A percentile compares a stretch with the other conserved stretches of the same genome.
Conservation (phyloP, 345 rosid species). For the Mangifera indica region DNA sequence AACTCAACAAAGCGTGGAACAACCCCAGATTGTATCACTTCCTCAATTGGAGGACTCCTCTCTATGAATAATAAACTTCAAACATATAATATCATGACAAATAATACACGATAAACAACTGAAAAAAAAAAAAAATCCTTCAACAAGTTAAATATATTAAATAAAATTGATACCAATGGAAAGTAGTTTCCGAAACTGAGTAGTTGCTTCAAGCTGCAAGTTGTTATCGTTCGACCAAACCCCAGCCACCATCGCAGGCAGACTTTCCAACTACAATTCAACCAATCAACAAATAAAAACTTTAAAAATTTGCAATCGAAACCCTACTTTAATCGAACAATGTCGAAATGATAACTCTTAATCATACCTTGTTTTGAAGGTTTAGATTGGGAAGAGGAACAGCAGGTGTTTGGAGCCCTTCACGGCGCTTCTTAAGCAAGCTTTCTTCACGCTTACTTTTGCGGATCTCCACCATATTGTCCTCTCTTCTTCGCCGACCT, state of each 20-base stretch:
- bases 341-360: not conserved
- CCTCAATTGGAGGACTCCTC: constrained; percentile 81
- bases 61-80: constrained; percentile 33
- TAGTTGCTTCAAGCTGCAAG: constrained; percentile 76
- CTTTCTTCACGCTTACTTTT: constrained; percentile 90
- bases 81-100: not conserved
- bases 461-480: constrained; percentile 96
- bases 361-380: constrained; percentile 56
- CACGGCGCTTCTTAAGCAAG: constrained; percentile 90
- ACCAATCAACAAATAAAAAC: not conserved
- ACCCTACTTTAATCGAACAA: not conserved
- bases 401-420: constrained; percentile 61
- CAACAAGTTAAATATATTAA: not conserved
- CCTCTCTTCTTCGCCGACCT: constrained; percentile 87
- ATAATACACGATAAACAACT: not conserved
- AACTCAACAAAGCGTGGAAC: constrained; percentile 91
- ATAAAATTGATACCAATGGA: constrained; percentile 53
- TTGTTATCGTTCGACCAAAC: constrained; percentile 53
- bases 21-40: constrained; percentile 74
- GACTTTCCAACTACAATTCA: constrained; percentile 65
- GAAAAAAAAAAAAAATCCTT: not conserved
- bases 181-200: constrained; percentile 81
- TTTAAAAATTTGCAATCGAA: not conserved
- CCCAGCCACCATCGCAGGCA: constrained; percentile 69
- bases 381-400: constrained; percentile 40